Percentiles rank a stretch among this genome's conserved stretches.
These are phyloP conservation scores for Rhododendron williamsianum DNA, from an alignment of 148 eudicot genomes.

Conservation along the genomic window DNA sequence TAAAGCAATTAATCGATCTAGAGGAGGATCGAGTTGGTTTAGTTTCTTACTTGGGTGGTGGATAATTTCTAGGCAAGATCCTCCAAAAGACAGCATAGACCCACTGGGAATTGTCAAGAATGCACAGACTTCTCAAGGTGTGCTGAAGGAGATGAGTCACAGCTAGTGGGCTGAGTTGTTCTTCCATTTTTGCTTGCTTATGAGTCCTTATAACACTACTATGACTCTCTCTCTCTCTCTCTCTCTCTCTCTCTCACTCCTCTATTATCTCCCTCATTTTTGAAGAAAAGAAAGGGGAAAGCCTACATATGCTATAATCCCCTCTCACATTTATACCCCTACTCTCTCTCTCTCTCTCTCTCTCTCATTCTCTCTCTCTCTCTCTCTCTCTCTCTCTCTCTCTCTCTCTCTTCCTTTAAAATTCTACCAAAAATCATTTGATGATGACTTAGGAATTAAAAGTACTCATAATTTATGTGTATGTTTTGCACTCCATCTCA, in stretches of 20 bases:
- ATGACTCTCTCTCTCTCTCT: neutral
- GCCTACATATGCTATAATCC: conserved; percentile 17
- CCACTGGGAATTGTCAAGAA: conserved; percentile 86
- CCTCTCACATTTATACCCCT: conserved; percentile 18
- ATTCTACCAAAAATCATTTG: too few species aligned
- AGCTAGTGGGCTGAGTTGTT: conserved; percentile 69
- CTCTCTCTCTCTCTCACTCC: neutral
- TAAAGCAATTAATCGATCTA: neutral
- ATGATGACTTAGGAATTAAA: neutral
- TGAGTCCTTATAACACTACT: neutral
- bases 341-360: conserved; percentile 9
- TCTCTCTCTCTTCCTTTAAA: neutral
- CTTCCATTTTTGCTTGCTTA: conserved; percentile 49
- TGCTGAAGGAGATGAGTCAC: conserved; percentile 97
- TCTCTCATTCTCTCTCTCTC: conserved; percentile 16
- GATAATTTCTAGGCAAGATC: conserved; percentile 91
- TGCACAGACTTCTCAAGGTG: conserved; percentile 88
- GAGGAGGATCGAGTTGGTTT: neutral
- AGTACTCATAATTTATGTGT: neutral
- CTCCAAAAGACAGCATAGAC: conserved; percentile 99
- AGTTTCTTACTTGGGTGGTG: conserved; percentile 75
- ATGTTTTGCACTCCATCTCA: neutral
- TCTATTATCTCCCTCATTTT: neutral
- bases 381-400: conserved; percentile 3
- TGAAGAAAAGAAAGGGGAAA: conserved; percentile 14